Conservation (phyloP, 1,284 basidiomycete species). For the Ustilago tritici region DNA sequence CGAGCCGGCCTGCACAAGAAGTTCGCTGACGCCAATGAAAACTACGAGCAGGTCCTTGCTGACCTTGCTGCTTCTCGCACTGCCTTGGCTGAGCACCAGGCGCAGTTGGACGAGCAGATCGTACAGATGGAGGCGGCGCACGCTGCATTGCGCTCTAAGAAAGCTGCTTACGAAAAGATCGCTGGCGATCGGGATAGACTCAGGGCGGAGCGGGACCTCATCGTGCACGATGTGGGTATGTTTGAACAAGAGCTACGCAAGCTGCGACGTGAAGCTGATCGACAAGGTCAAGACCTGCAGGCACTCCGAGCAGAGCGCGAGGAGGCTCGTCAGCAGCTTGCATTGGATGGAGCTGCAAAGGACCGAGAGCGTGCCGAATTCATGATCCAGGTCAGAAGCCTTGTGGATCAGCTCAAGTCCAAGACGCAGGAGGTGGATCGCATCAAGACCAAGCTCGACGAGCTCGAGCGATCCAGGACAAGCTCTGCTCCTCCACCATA, state of each 20-base stretch:
- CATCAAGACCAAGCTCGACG: slow-evolving; percentile 42
- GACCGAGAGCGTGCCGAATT: slow-evolving; percentile 32
- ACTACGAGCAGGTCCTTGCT: slow-evolving; percentile 36
- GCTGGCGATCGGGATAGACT: slow-evolving; percentile 53
- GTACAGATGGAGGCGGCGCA: slow-evolving; percentile 53
- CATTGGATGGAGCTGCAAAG: slow-evolving; percentile 23
- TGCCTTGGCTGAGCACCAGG: slow-evolving; percentile 49
- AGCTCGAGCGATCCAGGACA: slow-evolving; percentile 18
- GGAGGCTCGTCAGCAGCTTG: slow-evolving; percentile 23
- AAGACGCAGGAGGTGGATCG: slow-evolving; percentile 32
- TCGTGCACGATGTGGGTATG: slow-evolving; percentile 52
- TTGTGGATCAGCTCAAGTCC: slow-evolving; percentile 41
- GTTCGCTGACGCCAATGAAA: slow-evolving; percentile 44
- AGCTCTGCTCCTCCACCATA: slow-evolving; percentile 20
- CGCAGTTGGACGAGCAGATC: slow-evolving; percentile 60
- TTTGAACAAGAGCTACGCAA: slow-evolving; percentile 52
- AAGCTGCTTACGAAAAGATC: slow-evolving; percentile 36
- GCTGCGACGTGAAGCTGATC: slow-evolving; percentile 46
- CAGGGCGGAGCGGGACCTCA: slow-evolving; percentile 41
- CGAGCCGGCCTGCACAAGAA: slow-evolving; percentile 45
- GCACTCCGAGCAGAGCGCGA: slow-evolving; percentile 41
- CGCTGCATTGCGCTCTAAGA: slow-evolving; percentile 38
- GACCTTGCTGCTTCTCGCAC: slow-evolving; percentile 40
- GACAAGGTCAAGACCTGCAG: slow-evolving; percentile 53
- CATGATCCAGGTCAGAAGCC: slow-evolving; percentile 29